Conservation (phyloP, 2,329 filamentous ascomycete species). For the Fusarium armeniacum region DNA sequence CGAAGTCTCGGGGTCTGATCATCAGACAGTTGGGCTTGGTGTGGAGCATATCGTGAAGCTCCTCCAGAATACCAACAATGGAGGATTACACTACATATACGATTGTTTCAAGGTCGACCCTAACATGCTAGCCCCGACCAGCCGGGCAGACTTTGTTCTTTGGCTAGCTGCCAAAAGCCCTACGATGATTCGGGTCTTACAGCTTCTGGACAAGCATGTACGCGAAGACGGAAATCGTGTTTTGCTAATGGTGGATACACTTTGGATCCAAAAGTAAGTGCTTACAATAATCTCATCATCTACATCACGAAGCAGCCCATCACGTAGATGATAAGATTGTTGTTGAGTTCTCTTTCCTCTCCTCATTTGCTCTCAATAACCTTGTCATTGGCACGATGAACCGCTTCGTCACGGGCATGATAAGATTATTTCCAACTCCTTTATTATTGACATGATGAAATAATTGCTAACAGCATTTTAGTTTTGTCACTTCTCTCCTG, state of each 20-base stretch:
- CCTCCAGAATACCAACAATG: too few relatives aligned
- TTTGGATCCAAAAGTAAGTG: neutral
- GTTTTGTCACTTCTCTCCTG: neutral
- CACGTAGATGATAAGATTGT: neutral
- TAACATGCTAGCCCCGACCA: neutral
- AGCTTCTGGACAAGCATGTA: neutral
- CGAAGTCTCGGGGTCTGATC: too few relatives aligned
- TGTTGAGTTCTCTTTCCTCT: too few relatives aligned
- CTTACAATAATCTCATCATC: neutral
- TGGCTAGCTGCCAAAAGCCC: neutral
- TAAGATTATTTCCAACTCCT: neutral
- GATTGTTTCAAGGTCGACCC: neutral
- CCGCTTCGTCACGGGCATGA: neutral
- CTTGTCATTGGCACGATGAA: neutral
- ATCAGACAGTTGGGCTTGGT: neutral
- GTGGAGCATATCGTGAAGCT: neutral
- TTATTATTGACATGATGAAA: neutral
- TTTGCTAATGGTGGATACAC: neutral
- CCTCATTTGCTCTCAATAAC: neutral
- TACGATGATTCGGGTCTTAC: too few relatives aligned
- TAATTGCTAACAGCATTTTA: neutral
- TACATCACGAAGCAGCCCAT: neutral
- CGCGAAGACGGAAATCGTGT: neutral
- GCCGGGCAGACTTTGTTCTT: too few relatives aligned
- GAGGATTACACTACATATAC: neutral